Conservation (phyloP, 345 rosid species). For the Eucalyptus lansdowneana region DNA sequence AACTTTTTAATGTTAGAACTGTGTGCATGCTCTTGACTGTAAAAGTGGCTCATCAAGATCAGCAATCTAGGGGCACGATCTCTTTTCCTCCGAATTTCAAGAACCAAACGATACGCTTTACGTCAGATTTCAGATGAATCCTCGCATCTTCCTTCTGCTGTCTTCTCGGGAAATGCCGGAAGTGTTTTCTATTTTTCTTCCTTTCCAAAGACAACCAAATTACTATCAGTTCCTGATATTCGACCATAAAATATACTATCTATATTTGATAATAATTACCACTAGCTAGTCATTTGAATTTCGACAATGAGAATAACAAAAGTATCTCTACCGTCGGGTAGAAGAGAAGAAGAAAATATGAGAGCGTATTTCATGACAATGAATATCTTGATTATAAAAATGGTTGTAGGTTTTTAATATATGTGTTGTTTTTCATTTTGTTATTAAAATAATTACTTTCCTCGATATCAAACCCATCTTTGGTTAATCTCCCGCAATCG, state of each 20-base stretch:
- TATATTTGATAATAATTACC: not conserved
- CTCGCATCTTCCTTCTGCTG: not conserved
- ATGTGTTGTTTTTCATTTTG: not conserved
- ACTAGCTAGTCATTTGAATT: not conserved
- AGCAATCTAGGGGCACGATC: not conserved
- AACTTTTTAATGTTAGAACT: too few species aligned
- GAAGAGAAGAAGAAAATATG: not conserved
- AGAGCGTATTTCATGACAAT: not conserved
- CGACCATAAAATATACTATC: not conserved
- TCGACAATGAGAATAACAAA: not conserved
- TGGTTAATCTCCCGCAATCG: too few species aligned
- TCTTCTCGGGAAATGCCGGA: not conserved
- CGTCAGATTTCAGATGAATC: not conserved
- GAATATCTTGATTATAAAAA: not conserved
- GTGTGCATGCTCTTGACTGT: too few species aligned
- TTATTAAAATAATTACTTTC: too few species aligned
- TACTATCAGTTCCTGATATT: not conserved
- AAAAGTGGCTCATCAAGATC: too few species aligned
- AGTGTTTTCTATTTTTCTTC: not conserved
- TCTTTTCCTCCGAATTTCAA: not conserved
- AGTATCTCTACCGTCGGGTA: not conserved
- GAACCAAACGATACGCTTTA: not conserved
- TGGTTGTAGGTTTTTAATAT: not conserved
- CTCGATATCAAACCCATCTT: too few species aligned
- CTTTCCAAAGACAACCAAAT: not conserved